These are phyloP conservation scores for Amanita subjunquillea DNA, from an alignment of 768 basidiomycete genomes.

Conservation along the genomic window DNA sequence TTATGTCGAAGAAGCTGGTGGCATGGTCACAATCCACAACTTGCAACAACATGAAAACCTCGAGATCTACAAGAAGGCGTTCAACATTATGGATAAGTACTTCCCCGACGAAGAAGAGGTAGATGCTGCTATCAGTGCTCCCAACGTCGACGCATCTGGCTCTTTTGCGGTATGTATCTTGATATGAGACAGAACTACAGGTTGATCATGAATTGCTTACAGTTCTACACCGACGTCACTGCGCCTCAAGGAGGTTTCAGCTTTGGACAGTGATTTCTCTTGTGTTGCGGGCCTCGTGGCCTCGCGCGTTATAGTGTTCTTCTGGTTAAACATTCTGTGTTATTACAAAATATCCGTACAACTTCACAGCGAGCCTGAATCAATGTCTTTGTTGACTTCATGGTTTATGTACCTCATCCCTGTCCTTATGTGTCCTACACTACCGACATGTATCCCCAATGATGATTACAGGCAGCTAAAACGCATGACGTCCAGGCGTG, in stretches of 20 bases:
- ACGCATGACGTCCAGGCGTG: neutral
- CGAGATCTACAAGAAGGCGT: constrained; percentile 99
- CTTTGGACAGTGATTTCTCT: constrained; percentile 58
- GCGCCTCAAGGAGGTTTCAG: constrained; percentile 95
- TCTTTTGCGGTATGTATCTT: constrained; percentile 55
- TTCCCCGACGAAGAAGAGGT: constrained; percentile 97
- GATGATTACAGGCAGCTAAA: neutral
- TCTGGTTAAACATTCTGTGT: constrained; percentile 1
- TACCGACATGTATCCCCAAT: constrained; percentile 14
- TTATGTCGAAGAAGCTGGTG: constrained; percentile 95
- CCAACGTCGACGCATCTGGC: constrained; percentile 64
- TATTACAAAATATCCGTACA: constrained; percentile 1
- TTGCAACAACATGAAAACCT: constrained; percentile 98
- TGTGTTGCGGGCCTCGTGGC: constrained; percentile 1
- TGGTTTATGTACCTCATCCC: neutral
- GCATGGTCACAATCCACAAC: constrained; percentile 98
- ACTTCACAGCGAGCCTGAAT: neutral
- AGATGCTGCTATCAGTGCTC: constrained; percentile 71
- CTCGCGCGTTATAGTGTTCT: neutral
- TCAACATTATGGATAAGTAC: constrained; percentile 97
- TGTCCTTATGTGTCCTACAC: neutral
- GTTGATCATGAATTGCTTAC: constrained; percentile 8
- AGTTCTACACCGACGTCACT: constrained; percentile 80
- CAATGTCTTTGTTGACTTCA: neutral
- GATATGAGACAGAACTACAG: constrained; percentile 1